These are phyloP conservation scores for Cupressus sempervirens DNA, from an alignment of 75 land plant genomes.

Conservation along the genomic window DNA sequence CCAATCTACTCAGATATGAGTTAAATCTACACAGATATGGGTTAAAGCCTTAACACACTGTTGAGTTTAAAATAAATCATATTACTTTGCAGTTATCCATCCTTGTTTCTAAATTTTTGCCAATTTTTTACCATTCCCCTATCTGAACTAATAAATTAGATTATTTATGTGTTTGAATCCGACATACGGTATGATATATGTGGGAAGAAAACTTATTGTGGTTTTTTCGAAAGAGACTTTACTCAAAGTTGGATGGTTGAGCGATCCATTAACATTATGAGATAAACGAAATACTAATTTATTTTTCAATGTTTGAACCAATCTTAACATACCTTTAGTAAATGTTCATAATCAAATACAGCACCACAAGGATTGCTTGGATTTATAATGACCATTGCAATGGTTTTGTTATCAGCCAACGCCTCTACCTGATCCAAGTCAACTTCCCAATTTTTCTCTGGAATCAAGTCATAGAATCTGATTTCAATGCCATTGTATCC, in stretches of 20 bases:
- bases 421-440: conserved; percentile 22
- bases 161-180: neutral
- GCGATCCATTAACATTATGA: neutral
- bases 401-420: conserved; percentile 28
- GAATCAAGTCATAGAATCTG: neutral
- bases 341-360: conserved; percentile 31
- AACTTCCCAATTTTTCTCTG: conserved; percentile 29
- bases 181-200: neutral
- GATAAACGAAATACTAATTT: neutral
- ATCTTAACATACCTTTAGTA: conserved; percentile 26
- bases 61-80: neutral
- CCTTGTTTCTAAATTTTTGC: neutral
- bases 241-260: neutral
- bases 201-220: neutral
- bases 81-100: neutral
- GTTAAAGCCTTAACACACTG: neutral
- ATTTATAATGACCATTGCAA: conserved; percentile 22
- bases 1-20: neutral
- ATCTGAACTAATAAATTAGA: neutral
- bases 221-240: neutral
- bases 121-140: neutral
- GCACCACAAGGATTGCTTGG: conserved; percentile 32
- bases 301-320: neutral
- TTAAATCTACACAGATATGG: neutral
- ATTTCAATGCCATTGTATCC: conserved; percentile 6